Evolutionary conservation across 2,329 filamentous ascomycete species (phyloP).

Genomic region (Penicillium sp.): DNA sequence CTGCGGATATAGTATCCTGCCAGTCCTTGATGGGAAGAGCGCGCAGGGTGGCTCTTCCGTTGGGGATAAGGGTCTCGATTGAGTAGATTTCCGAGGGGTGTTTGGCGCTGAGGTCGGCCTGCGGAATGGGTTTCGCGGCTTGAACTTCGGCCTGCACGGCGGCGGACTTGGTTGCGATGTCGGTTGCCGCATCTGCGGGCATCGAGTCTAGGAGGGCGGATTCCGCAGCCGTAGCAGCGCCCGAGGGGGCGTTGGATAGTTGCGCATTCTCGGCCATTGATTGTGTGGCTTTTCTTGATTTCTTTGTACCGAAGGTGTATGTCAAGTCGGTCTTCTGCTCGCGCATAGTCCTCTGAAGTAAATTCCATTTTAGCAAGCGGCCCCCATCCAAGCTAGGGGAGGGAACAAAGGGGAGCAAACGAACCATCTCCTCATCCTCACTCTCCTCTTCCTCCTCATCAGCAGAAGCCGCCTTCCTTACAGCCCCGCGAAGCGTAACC

Average conservation of each 20-base stretch:
- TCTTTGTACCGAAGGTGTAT: conserved; percentile 56
- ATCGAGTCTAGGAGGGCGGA: conserved; percentile 50
- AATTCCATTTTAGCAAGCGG: not conserved
- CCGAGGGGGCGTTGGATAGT: conserved; percentile 45
- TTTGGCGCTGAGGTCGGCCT: conserved; percentile 47
- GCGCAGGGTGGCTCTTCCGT: conserved; percentile 46
- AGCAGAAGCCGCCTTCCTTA: conserved; percentile 37
- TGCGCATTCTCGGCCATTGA: conserved; percentile 55
- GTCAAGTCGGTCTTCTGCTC: conserved; percentile 50
- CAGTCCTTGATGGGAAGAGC: conserved; percentile 51
- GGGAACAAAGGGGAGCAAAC: not conserved
- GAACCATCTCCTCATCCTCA: conserved; percentile 37
- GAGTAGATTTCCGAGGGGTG: conserved; percentile 54
- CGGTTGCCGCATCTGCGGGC: conserved; percentile 39
- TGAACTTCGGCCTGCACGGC: conserved; percentile 49
- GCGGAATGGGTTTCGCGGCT: conserved; percentile 52
- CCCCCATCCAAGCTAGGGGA: not conserved
- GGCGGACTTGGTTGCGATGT: conserved; percentile 38
- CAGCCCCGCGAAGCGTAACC: conserved; percentile 58
- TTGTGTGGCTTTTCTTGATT: conserved; percentile 54
- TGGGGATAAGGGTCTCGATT: conserved; percentile 48
- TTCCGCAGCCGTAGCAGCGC: conserved; percentile 44
- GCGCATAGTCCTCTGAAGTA: conserved; percentile 42
- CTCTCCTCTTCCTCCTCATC: conserved; percentile 36
- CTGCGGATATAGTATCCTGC: conserved; percentile 43